Percentiles rank a stretch among this genome's conserved stretches.
phyloP scores from a whole-genome alignment of 371 early-diverging fungal genomes.

The Fennellomyces sp. region DNA sequence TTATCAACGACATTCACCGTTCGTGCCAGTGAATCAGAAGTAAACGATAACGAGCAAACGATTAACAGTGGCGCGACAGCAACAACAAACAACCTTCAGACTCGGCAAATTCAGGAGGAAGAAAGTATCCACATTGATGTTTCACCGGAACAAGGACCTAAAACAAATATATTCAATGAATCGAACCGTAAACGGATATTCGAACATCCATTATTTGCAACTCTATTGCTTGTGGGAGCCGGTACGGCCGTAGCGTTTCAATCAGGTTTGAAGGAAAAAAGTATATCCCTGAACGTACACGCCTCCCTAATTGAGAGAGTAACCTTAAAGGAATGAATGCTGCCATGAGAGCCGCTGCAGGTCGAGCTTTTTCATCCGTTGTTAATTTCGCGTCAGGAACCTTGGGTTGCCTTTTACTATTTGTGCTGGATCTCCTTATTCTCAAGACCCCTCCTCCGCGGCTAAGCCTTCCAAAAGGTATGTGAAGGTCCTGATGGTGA shows the following conservation, averaged over 20 bases:
- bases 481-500: too few species aligned
- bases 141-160: too few species aligned
- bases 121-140: too few species aligned
- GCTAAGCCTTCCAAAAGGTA: slow-evolving; percentile 16
- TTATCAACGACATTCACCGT: too few species aligned
- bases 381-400: slow-evolving; percentile 20
- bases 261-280: slow-evolving; percentile 3
- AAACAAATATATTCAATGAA: too few species aligned
- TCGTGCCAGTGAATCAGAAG: too few species aligned
- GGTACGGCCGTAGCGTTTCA: slow-evolving; percentile 13
- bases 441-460: slow-evolving; percentile 25
- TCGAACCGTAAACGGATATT: background rate
- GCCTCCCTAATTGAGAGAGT: background rate
- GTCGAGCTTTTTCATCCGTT: slow-evolving; percentile 32
- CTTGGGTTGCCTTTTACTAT: slow-evolving; percentile 23
- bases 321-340: slow-evolving; percentile 29
- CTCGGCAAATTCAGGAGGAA: too few species aligned
- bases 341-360: slow-evolving; percentile 24
- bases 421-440: slow-evolving; percentile 24
- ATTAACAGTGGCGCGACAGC: too few species aligned
- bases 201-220: background rate
- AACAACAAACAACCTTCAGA: too few species aligned
- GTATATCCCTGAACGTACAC: background rate
- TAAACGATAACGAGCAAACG: too few species aligned
- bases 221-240: slow-evolving; percentile 6